phyloP scores from a whole-genome alignment of 1,139 yeast species.

The Geotrichum siamense region DNA sequence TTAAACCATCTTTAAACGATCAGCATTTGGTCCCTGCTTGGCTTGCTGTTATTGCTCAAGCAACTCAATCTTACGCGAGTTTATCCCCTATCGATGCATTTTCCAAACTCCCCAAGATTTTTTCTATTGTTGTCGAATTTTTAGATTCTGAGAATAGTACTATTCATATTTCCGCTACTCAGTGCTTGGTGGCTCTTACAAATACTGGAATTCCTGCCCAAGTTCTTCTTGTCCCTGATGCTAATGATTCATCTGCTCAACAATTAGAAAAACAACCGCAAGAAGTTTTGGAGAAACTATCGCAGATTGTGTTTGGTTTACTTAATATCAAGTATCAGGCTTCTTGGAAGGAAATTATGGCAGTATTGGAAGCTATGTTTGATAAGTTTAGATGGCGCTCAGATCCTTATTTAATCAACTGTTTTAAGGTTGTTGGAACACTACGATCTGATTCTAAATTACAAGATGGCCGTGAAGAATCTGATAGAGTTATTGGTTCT shows the following conservation, averaged over 20 bases:
- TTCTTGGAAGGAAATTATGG: constrained; percentile 69
- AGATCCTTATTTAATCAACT: constrained; percentile 62
- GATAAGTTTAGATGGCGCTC: constrained; percentile 58
- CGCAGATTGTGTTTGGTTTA: constrained; percentile 49
- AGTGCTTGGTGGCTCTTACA: constrained; percentile 69
- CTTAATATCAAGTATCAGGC: constrained; percentile 69
- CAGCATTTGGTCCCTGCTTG: constrained; percentile 85
- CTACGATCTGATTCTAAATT: constrained; percentile 76
- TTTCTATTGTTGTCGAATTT: constrained; percentile 52
- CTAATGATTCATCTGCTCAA: constrained; percentile 35
- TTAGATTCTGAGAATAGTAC: constrained; percentile 61
- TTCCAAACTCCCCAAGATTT: constrained; percentile 47
- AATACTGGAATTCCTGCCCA: constrained; percentile 59
- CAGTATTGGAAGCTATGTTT: constrained; percentile 58
- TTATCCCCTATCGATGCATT: constrained; percentile 55
- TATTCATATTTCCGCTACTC: constrained; percentile 71
- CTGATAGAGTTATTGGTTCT: constrained; percentile 73
- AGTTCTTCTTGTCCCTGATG: constrained; percentile 44
- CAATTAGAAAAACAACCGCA: constrained; percentile 53
- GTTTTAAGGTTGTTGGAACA: constrained; percentile 69
- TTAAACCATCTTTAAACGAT: constrained; percentile 77
- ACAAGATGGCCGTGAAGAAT: constrained; percentile 66
- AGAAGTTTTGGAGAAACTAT: constrained; percentile 39
- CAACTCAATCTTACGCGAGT: constrained; percentile 58
- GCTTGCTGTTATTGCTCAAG: constrained; percentile 91